A percentile compares a stretch with the other conserved stretches of the same genome.
These are phyloP conservation scores for Lasiosphaeria hispida DNA, from an alignment of 495 filamentous ascomycete genomes.

Conservation along the genomic window DNA sequence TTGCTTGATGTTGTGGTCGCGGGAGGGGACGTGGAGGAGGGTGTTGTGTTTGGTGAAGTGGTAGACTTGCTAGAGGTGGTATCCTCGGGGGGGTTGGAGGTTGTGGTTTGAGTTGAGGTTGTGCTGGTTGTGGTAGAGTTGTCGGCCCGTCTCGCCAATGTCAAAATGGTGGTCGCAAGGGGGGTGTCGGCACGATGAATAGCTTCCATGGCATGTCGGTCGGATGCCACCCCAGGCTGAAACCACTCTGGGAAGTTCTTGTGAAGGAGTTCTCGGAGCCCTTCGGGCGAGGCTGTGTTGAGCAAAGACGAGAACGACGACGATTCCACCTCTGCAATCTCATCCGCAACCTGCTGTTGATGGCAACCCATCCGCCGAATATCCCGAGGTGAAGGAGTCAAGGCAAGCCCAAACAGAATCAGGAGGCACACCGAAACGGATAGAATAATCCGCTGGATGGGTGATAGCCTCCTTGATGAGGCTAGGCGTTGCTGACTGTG, in stretches of 20 bases:
- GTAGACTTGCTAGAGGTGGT: slow-evolving; percentile 18
- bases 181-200: slow-evolving; percentile 29
- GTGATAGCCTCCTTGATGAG: not conserved
- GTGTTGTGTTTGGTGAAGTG: not conserved
- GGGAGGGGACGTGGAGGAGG: not conserved
- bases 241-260: slow-evolving; percentile 38
- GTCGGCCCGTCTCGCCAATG: slow-evolving; percentile 40
- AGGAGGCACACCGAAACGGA: not conserved
- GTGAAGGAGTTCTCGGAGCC: slow-evolving; percentile 39
- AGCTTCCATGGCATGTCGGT: slow-evolving; percentile 33
- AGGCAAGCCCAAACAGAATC: slow-evolving; percentile 3
- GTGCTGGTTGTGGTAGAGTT: slow-evolving; percentile 17
- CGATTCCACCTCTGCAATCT: slow-evolving; percentile 9
- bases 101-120: slow-evolving; percentile 10
- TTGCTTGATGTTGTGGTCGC: not conserved
- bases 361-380: not conserved
- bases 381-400: not conserved
- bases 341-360: slow-evolving; percentile 13
- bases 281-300: slow-evolving; percentile 35
- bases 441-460: not conserved
- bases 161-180: slow-evolving; percentile 35
- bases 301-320: slow-evolving; percentile 35
- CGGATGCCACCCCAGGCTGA: slow-evolving; percentile 37
- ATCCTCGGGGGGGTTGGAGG: slow-evolving; percentile 14
- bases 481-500: not conserved